These are phyloP conservation scores for Trichoderma simmonsii DNA, from an alignment of 2,329 filamentous ascomycete genomes.

Conservation along the genomic window DNA sequence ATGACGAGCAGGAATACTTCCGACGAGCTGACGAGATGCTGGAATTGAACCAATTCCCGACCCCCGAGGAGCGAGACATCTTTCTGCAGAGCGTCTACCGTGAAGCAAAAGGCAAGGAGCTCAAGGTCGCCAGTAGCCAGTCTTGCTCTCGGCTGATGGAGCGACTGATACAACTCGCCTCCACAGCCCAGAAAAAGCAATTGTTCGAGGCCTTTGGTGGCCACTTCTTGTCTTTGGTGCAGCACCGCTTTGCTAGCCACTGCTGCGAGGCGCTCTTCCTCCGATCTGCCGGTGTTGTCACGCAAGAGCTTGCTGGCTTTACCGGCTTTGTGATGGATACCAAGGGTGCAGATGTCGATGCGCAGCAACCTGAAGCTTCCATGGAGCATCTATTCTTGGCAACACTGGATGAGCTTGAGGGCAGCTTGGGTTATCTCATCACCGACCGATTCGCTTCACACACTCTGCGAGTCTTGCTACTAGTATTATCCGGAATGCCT, in stretches of 20 bases:
- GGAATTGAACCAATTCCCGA: constrained; percentile 82
- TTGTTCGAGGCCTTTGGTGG: constrained; percentile 82
- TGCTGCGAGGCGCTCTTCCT: constrained; percentile 94
- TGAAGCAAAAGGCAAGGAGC: constrained; percentile 86
- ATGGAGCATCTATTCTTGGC: constrained; percentile 85
- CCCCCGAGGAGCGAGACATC: constrained; percentile 65
- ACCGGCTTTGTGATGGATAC: constrained; percentile 39
- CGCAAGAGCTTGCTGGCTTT: constrained; percentile 60
- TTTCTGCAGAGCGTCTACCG: constrained; percentile 80
- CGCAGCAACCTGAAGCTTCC: constrained; percentile 52
- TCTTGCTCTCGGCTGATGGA: constrained; percentile 93
- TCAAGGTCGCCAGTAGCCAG: constrained; percentile 95
- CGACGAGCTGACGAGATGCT: constrained; percentile 84
- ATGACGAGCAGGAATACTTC: constrained; percentile 95
- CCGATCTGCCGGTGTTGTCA: constrained; percentile 74
- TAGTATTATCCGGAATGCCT: constrained; percentile 81
- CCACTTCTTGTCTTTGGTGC: constrained; percentile 85
- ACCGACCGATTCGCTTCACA: constrained; percentile 91
- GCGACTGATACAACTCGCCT: constrained; percentile 79
- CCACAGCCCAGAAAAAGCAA: constrained; percentile 74
- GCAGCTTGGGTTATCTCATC: constrained; percentile 75
- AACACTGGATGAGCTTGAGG: constrained; percentile 84
- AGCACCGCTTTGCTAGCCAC: constrained; percentile 95
- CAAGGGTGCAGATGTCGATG: constrained; percentile 39
- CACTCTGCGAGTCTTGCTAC: constrained; percentile 76